Base-by-base conservation (phyloP, 2,329 filamentous ascomycete genomes). In the Magnaporthales sp. region DNA sequence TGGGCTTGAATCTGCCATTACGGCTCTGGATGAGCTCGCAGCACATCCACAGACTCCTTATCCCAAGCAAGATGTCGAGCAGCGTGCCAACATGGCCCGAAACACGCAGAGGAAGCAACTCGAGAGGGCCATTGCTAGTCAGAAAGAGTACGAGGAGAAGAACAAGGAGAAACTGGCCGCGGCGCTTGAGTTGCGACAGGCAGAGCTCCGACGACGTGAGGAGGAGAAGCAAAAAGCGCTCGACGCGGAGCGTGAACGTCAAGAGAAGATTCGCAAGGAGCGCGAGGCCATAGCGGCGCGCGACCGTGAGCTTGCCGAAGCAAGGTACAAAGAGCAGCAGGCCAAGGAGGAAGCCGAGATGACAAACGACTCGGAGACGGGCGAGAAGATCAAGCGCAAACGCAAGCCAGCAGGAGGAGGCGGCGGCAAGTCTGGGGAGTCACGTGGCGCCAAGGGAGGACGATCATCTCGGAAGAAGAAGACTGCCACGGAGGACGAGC, bases 31-130 rank as follows among this genome's bases (percentile, higher is more conserved):
- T 69, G 84, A 85, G 69, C 89, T 89, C 70, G 86, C 87, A 3
- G 78, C 81, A 32, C 82, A 86, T 68, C 85, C 86, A 1, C 82
- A 86, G 67, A 86, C 95, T 4, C 96, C 95, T 0, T 99, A 97
- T 77, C 95, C 94, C 7, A 90, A 92, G 72, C 85, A 90, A 68
- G 92, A 97, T 71, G 87, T 99, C 46, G 94, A 98, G 76, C 92
- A 96, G 78, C 92, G 96, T 74, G 94, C 95, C 60, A 96, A 92
- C 82, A 99, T 99, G 95, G 93, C 92, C 70, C 89, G 91, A 68
- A 97, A 97, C 76, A 99, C 96, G 0, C 92, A 97, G 80, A 90
- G 91, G 70, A 93, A 92, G 73, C 94, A 99, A 76, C 86, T 99
- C 13, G 92, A 96, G 73, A 89, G 93, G 72, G 90, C 91, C 4